Evolutionary conservation across 2,329 filamentous ascomycete species (phyloP).

Genomic region (Arachnopeziza araneosa): DNA sequence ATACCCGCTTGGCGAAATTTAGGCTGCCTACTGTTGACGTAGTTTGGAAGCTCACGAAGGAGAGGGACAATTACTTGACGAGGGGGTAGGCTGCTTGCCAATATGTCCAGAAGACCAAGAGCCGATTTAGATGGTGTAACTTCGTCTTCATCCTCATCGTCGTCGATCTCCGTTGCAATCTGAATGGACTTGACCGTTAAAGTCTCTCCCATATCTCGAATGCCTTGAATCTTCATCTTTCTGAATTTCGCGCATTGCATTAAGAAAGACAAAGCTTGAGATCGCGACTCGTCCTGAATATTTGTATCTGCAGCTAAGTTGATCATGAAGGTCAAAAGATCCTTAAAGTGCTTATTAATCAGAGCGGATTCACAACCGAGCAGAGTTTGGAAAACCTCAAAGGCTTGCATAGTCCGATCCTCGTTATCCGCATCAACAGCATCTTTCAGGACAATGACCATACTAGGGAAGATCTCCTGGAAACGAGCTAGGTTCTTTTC

Average conservation of each 20-base stretch:
- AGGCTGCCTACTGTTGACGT: constrained; percentile 68
- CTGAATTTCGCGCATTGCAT: constrained; percentile 89
- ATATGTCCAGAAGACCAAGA: constrained; percentile 80
- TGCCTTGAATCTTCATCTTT: constrained; percentile 90
- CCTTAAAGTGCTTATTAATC: constrained; percentile 78
- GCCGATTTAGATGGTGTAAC: constrained; percentile 80
- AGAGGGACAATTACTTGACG: constrained; percentile 92
- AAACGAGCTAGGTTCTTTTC: constrained; percentile 66
- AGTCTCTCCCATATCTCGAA: constrained; percentile 76
- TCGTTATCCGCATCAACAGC: constrained; percentile 76
- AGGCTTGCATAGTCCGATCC: constrained; percentile 82
- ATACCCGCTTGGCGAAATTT: constrained; percentile 86
- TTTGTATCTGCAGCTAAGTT: constrained; percentile 72
- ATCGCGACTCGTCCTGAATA: constrained; percentile 77
- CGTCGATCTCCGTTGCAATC: constrained; percentile 83
- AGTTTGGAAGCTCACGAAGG: constrained; percentile 77
- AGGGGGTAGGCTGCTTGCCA: constrained; percentile 82
- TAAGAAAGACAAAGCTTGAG: constrained; percentile 88
- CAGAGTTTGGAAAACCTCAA: constrained; percentile 95
- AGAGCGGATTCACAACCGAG: constrained; percentile 84
- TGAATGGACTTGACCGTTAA: constrained; percentile 83
- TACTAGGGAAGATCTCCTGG: constrained; percentile 74
- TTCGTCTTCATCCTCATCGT: constrained; percentile 62
- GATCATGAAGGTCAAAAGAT: constrained; percentile 91
- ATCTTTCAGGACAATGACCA: constrained; percentile 85